Evolutionary conservation across 352 stramenopile genomes (phyloP).

Genomic region (Globisporangium polare): DNA sequence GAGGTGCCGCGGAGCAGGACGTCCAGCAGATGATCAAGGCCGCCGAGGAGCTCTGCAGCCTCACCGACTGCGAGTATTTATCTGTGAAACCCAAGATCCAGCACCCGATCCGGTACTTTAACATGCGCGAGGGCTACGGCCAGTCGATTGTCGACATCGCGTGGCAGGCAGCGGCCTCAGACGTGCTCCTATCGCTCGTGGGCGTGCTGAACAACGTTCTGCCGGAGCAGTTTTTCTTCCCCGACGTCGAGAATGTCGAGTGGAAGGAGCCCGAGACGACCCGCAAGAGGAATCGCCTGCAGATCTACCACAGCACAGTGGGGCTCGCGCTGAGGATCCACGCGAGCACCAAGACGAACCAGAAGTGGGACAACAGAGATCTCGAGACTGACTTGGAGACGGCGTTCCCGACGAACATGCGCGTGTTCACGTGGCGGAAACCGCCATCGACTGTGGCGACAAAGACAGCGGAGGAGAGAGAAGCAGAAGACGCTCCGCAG

Average conservation of each 20-base stretch:
- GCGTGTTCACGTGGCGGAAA: constrained; percentile 17
- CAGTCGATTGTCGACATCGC: constrained; percentile 31
- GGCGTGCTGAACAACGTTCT: constrained; percentile 52
- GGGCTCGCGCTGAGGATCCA: constrained; percentile 46
- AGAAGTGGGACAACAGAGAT: constrained; percentile 26
- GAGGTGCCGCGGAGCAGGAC: constrained; percentile 44
- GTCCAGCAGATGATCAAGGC: constrained; percentile 32
- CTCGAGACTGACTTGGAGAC: constrained; percentile 1
- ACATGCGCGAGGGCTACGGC: constrained; percentile 58
- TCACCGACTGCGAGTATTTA: constrained; percentile 46
- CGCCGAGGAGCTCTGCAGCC: constrained; percentile 33
- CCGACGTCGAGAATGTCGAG: constrained; percentile 21
- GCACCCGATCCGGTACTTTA: constrained; percentile 49
- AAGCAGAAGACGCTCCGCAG: not conserved
- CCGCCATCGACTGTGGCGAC: not conserved
- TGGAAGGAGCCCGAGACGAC: constrained; percentile 19
- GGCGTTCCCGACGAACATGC: constrained; percentile 12
- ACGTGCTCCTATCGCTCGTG: constrained; percentile 49
- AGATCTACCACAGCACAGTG: constrained; percentile 46
- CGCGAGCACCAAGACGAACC: constrained; percentile 35
- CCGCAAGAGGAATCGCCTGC: constrained; percentile 24
- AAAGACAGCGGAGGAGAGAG: not conserved
- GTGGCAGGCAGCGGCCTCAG: constrained; percentile 41
- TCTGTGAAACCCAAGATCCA: constrained; percentile 51
- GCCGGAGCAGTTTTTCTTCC: constrained; percentile 39